Conservation (phyloP, 1,284 basidiomycete genomes). For the Phenoliferia sp. region DNA sequence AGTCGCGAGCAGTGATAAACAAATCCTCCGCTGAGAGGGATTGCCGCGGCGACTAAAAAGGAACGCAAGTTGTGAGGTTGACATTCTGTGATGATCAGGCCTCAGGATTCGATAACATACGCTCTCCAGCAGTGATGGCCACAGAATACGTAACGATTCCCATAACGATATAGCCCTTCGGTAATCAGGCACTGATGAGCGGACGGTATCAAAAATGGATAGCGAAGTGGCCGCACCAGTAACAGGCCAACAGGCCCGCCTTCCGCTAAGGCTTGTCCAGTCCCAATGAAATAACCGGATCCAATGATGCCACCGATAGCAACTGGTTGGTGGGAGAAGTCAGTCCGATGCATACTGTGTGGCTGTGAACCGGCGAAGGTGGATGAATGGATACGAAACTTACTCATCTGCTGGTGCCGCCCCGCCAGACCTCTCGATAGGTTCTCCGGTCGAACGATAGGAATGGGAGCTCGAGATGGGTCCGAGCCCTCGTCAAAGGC, state of each 20-base stretch:
- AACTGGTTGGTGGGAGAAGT: not conserved
- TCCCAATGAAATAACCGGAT: not conserved
- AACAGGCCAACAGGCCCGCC: slow-evolving; percentile 39
- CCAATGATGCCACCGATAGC: not conserved
- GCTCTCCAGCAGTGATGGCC: slow-evolving; percentile 42
- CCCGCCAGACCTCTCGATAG: not conserved
- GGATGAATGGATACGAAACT: not conserved
- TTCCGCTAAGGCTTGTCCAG: slow-evolving; percentile 34
- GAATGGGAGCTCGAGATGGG: too few relatives aligned
- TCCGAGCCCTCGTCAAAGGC: too few relatives aligned
- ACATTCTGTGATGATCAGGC: too few relatives aligned
- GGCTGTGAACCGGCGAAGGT: not conserved
- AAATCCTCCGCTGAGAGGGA: slow-evolving; percentile 20
- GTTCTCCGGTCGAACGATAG: too few relatives aligned
- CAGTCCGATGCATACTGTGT: not conserved
- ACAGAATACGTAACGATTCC: slow-evolving; percentile 15
- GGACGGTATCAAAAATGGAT: not conserved
- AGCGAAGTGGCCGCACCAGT: slow-evolving; percentile 2
- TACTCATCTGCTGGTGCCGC: not conserved
- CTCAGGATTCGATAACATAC: not conserved
- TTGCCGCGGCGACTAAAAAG: slow-evolving; percentile 32
- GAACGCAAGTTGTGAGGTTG: too few relatives aligned
- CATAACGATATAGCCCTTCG: slow-evolving; percentile 8
- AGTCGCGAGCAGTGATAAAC: slow-evolving; percentile 43
- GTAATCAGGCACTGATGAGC: not conserved